Evolutionary conservation across 1,284 basidiomycete genomes (phyloP).

Genomic region (Fomes fomentarius): DNA sequence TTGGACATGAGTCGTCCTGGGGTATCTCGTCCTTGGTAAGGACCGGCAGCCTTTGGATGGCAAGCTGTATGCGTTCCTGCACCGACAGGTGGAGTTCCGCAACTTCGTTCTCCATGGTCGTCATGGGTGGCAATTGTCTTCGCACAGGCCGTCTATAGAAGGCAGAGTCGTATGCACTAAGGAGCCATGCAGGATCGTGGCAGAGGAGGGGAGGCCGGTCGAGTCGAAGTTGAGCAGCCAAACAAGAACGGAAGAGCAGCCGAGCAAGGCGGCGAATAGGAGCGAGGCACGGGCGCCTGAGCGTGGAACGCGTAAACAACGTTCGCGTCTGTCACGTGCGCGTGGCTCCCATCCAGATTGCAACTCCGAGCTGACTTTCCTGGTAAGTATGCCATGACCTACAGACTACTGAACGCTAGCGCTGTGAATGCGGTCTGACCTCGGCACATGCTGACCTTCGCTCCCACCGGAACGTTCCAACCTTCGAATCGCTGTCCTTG

Average conservation of each 20-base stretch:
- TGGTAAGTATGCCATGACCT: too few relatives aligned
- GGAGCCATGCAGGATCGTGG: constrained; percentile 7
- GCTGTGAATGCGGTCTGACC: neutral
- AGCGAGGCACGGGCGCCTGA: constrained; percentile 1
- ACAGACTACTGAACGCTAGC: too few relatives aligned
- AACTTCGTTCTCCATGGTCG: constrained; percentile 12
- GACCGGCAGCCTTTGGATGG: constrained; percentile 46
- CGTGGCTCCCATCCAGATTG: too few relatives aligned
- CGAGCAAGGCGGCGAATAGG: constrained; percentile 1
- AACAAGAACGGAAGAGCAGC: neutral
- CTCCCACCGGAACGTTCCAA: constrained; percentile 4
- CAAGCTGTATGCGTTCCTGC: constrained; percentile 30
- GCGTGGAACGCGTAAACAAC: constrained; percentile 34
- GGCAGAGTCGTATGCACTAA: neutral
- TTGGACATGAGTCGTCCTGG: constrained; percentile 59
- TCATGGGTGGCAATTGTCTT: neutral
- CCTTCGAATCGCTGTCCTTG: constrained; percentile 16
- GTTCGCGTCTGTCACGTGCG: constrained; percentile 35
- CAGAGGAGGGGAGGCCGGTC: too few relatives aligned
- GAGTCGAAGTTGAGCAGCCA: too few relatives aligned
- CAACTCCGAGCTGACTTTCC: too few relatives aligned
- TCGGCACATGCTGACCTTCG: constrained; percentile 3
- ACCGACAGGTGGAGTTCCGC: constrained; percentile 22
- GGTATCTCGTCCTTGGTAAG: constrained; percentile 47
- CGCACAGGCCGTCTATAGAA: neutral